Base-by-base conservation (phyloP, 2,329 filamentous ascomycete species). In the Cercospora janseana region DNA sequence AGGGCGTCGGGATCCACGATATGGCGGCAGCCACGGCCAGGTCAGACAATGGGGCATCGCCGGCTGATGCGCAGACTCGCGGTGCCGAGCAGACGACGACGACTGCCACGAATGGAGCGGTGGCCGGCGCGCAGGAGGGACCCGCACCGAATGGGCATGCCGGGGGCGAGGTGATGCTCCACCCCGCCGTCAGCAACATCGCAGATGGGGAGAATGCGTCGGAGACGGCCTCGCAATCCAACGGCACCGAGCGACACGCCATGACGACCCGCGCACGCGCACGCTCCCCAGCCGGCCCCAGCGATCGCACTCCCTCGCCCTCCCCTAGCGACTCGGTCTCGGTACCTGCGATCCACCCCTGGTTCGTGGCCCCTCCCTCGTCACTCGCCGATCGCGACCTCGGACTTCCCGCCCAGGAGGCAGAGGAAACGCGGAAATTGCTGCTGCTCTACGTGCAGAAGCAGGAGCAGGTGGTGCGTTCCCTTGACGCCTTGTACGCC, bases 391-490 rank as follows among this genome's bases (percentile, higher is more conserved):
- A 91, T 65, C 78, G 83, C 48, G 82, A 90, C 64, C 72, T 87
- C 29, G 85, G 85, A 1, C 78, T 94, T 2, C 87, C 87, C 0
- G 76, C 82, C 13, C 70, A 75, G 20, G 88, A 93, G 70, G 88
- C 88, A 1, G 87, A 91, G 57, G 87, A 93, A 52, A 83, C 88
- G 34, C 82, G 88, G 51, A 79, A 85, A 50, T 70, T 90, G 13
- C 75, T 93, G 41, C 79, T 88, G 57, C 72, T 88, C 8, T 92
- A 88, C 65, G 82, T 92, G 20, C 88, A 92, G 63, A 92, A 92
- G 68, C 88, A 93, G 64, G 88, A 93, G 62, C 88, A 93, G 66
- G 82, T 92, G 2, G 85, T 87, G 49, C 82, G 87, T 4, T 83
- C 86, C 6, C 79, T 84, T 1, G 78, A 80, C 49, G 79, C 78